These are phyloP conservation scores for Lentinula aciculospora DNA, from an alignment of 768 basidiomycete genomes.

Conservation along the genomic window DNA sequence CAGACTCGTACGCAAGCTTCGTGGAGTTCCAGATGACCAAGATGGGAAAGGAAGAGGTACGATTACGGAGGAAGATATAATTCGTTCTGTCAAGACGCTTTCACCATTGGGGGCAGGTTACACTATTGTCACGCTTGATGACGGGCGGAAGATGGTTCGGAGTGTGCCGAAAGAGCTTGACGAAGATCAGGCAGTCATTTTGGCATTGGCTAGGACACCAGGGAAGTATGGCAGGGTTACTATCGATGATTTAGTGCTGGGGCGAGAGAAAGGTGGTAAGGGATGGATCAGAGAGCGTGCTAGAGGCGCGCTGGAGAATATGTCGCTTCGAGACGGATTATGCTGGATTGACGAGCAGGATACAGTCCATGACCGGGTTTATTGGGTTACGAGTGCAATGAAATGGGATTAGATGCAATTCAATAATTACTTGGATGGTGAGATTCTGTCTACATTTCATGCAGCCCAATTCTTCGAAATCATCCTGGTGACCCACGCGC, in stretches of 20 bases:
- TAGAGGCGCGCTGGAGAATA: slow-evolving; percentile 76
- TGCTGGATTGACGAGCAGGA: slow-evolving; percentile 96
- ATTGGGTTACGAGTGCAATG: slow-evolving; percentile 89
- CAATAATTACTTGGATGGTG: too few relatives aligned
- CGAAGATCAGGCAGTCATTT: slow-evolving; percentile 78
- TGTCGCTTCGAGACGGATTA: slow-evolving; percentile 84
- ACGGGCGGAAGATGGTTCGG: slow-evolving; percentile 70
- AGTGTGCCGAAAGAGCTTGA: slow-evolving; percentile 90
- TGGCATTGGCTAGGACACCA: slow-evolving; percentile 64
- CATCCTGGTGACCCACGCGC: too few relatives aligned
- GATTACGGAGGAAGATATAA: slow-evolving; percentile 83
- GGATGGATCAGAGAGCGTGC: slow-evolving; percentile 76
- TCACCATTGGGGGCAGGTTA: slow-evolving; percentile 91
- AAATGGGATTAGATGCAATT: slow-evolving; percentile 86
- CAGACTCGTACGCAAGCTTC: slow-evolving; percentile 67
- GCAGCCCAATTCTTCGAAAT: too few relatives aligned
- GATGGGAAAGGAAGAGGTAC: slow-evolving; percentile 30
- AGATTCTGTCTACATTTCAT: too few relatives aligned
- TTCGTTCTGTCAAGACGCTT: slow-evolving; percentile 79
- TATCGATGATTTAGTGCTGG: slow-evolving; percentile 52
- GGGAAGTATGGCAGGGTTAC: slow-evolving; percentile 57
- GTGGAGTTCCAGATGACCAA: slow-evolving; percentile 45
- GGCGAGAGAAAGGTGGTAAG: slow-evolving; percentile 31
- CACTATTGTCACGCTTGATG: slow-evolving; percentile 68
- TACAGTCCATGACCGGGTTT: slow-evolving; percentile 54